Evolutionary conservation across 1,139 yeast genomes (phyloP), one percentile per base, ranked within the genome.

Genomic region (Pichia inconspicua): DNA sequence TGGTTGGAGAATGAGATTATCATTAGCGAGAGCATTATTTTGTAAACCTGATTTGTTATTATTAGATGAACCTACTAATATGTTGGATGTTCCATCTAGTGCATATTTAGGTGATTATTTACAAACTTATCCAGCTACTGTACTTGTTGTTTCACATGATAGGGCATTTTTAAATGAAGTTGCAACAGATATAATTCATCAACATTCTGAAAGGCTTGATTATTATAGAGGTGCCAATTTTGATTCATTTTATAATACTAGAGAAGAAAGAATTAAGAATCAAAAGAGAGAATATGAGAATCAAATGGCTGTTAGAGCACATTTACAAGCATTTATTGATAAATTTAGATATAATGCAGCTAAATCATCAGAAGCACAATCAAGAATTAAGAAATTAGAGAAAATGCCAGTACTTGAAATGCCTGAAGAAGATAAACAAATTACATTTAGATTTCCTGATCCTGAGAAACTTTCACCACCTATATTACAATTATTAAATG

Each of bases 1-100:
- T 78, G 98, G 98, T 81, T 92, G 98, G 98, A 84, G 98, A 78
- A 92, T 92, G 98, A 84, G 98, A 73, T 77, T 92, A 57, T 87
- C 97, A n/a, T 76, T 92, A 54, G 98, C 98, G 3, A 80, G 98
- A 70, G 98, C 98, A 0, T 77, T 92, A 65, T 92, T 92, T 75
- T 92, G 97, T 75, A 85, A 87, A 65, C 98, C 98, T 0, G 98
- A 94, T 66, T 74, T 92, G 57, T 74, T 92, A 58, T 72, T 92
- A 62, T 75, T 92, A 56, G 98, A 92, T 78, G 98, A 92, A 77
- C 98, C 98, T 61, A 90, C 98, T 57, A 92, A 92, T 83, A 92
- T 90, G 97, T 85, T 92, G 95, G 98, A 92, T 78, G 97, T 92
- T 67, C 98, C 98, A 32, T 90, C 97, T 47, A 88, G 92, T 65